phyloP scores from a whole-genome alignment of 768 basidiomycete species.

The Suillus fuscotomentosus region DNA sequence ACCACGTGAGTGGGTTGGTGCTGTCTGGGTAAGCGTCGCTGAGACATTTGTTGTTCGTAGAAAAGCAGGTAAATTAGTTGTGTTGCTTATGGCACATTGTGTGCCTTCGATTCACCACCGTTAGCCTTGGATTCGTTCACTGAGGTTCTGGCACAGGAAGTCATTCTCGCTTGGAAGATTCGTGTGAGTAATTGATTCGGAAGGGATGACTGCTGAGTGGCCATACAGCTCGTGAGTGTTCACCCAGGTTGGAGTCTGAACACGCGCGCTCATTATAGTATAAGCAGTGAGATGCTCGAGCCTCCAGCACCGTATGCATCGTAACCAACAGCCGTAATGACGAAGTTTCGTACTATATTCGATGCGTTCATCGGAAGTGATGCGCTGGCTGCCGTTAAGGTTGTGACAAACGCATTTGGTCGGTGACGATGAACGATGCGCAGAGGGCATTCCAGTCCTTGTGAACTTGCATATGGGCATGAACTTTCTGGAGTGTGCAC shows the following conservation, averaged over 20 bases:
- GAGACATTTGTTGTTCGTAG: neutral
- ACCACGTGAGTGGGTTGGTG: conserved; percentile 16
- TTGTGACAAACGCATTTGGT: too few species aligned
- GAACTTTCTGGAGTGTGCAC: neutral
- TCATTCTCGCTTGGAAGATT: neutral
- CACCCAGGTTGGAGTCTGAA: neutral
- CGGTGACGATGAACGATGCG: neutral
- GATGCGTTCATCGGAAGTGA: too few species aligned
- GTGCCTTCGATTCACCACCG: neutral
- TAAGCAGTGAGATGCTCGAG: neutral
- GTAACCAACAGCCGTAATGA: too few species aligned
- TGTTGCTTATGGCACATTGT: neutral
- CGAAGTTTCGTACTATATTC: too few species aligned
- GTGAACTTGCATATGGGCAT: neutral
- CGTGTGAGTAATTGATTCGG: neutral
- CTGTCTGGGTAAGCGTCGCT: neutral
- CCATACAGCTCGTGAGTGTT: neutral
- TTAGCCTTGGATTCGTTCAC: neutral
- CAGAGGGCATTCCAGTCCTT: neutral
- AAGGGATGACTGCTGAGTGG: neutral
- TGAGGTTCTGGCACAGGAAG: neutral
- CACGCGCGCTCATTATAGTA: too few species aligned
- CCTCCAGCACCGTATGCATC: too few species aligned
- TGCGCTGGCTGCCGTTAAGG: too few species aligned
- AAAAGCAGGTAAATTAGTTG: neutral